phyloP scores from a whole-genome alignment of 768 basidiomycete species.

The Mycena haematopus region DNA sequence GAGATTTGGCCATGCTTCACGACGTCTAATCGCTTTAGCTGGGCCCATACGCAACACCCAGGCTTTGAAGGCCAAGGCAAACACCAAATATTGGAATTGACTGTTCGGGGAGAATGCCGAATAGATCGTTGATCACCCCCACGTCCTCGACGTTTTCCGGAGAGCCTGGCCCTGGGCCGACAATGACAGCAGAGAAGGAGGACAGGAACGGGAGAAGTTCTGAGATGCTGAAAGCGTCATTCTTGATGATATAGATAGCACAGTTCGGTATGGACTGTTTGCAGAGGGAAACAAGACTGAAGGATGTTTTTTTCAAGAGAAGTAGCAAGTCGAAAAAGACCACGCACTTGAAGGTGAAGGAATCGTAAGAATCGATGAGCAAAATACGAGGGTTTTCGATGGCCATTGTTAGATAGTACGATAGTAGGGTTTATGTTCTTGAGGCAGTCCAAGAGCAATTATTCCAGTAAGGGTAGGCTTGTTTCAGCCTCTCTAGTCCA shows the following conservation, averaged over 20 bases:
- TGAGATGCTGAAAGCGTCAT: conserved; percentile 61
- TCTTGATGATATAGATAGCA: conserved; percentile 73
- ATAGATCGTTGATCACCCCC: conserved; percentile 73
- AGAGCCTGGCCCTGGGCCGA: conserved; percentile 85
- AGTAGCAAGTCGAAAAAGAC: background rate
- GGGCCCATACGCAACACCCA: conserved; percentile 71
- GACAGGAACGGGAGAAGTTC: conserved; percentile 59
- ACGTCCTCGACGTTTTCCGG: conserved; percentile 67
- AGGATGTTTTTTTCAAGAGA: background rate
- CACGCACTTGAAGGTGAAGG: conserved; percentile 86
- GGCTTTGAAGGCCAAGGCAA: conserved; percentile 82
- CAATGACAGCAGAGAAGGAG: conserved; percentile 71
- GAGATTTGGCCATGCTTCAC: conserved; percentile 88
- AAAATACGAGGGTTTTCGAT: conserved; percentile 59
- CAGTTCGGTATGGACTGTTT: conserved; percentile 66
- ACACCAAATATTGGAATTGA: conserved; percentile 82
- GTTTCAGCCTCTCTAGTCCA: no score
- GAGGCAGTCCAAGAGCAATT: background rate
- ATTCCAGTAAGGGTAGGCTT: background rate
- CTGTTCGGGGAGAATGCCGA: conserved; percentile 61
- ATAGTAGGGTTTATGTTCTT: background rate
- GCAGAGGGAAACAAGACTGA: conserved; percentile 76
- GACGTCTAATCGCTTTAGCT: conserved; percentile 59
- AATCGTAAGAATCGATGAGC: conserved; percentile 85
- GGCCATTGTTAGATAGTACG: conserved; percentile 35